These are phyloP conservation scores for Ascochyta rabiei DNA, from an alignment of 2,329 filamentous ascomycete genomes.

Conservation along the genomic window DNA sequence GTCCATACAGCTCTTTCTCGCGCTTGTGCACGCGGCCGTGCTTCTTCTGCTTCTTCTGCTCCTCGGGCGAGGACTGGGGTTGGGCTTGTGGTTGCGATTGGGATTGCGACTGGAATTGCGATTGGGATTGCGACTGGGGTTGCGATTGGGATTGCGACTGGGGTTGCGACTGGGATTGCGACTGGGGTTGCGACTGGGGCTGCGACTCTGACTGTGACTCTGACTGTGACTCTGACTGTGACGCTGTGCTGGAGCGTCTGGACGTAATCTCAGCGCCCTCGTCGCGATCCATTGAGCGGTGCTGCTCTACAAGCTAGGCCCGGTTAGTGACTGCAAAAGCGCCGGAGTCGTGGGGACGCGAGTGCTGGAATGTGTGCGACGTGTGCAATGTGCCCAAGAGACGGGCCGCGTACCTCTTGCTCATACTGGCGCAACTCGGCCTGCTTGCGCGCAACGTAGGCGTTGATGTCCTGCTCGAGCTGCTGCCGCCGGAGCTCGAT, in stretches of 20 bases:
- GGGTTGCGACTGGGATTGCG: too few species aligned
- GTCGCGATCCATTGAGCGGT: constrained; percentile 39
- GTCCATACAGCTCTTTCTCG: constrained; percentile 46
- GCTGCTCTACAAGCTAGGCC: constrained; percentile 42
- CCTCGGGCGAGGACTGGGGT: constrained; percentile 19
- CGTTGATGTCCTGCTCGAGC: constrained; percentile 45
- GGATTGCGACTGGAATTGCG: too few species aligned
- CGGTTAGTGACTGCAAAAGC: constrained; percentile 7
- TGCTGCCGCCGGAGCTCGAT: constrained; percentile 44
- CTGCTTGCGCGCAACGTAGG: constrained; percentile 44
- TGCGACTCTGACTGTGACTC: too few species aligned
- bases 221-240: too few species aligned
- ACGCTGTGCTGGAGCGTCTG: constrained; percentile 9
- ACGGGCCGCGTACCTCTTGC: constrained; percentile 33
- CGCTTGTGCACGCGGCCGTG: constrained; percentile 47
- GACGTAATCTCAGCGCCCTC: constrained; percentile 21
- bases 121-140: background rate
- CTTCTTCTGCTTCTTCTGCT: constrained; percentile 42
- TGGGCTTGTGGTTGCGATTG: constrained; percentile 2
- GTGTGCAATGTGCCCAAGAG: background rate
- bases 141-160: too few species aligned
- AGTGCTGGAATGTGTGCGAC: constrained; percentile 7
- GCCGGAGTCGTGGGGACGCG: constrained; percentile 7
- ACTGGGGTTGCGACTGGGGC: too few species aligned
- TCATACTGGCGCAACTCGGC: constrained; percentile 40